Conservation (phyloP, 352 stramenopile genomes). For the Thalassiosira mediterranea region DNA sequence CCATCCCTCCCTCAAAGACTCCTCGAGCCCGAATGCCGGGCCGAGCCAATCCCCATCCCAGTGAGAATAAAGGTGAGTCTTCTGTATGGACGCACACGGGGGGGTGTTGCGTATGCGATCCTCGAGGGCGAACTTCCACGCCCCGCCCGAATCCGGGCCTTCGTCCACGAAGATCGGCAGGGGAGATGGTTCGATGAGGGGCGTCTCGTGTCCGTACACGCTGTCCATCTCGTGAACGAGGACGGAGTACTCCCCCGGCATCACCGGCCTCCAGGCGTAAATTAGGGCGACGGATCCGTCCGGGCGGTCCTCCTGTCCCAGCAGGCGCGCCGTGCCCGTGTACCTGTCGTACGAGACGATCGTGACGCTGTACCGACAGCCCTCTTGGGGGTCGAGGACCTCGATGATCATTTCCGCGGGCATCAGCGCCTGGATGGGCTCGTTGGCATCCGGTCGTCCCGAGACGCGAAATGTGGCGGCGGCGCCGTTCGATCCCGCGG, state of each 20-base stretch:
- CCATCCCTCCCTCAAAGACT: slow-evolving; percentile 36
- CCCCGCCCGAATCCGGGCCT: neutral
- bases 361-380: slow-evolving; percentile 18
- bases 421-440: neutral
- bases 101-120: slow-evolving; percentile 12
- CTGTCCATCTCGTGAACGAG: slow-evolving; percentile 21
- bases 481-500: no score
- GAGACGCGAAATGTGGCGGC: neutral
- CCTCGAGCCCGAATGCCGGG: slow-evolving; percentile 19
- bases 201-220: slow-evolving; percentile 18
- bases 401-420: slow-evolving; percentile 7
- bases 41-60: slow-evolving; percentile 47
- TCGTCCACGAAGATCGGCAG: neutral
- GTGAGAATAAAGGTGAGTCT: slow-evolving; percentile 17
- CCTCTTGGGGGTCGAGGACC: slow-evolving; percentile 19
- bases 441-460: neutral
- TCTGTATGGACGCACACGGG: slow-evolving; percentile 21
- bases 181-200: slow-evolving; percentile 20
- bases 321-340: slow-evolving; percentile 13
- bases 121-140: slow-evolving; percentile 5
- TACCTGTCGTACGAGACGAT: slow-evolving; percentile 2
- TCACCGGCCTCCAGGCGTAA: slow-evolving; percentile 12
- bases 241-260: slow-evolving; percentile 7
- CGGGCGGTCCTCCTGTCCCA: neutral
- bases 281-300: neutral